Evolutionary conservation across 768 basidiomycete species (phyloP), one percentile per base, ranked within the genome.

Genomic region (Trametes cinnabarina): DNA sequence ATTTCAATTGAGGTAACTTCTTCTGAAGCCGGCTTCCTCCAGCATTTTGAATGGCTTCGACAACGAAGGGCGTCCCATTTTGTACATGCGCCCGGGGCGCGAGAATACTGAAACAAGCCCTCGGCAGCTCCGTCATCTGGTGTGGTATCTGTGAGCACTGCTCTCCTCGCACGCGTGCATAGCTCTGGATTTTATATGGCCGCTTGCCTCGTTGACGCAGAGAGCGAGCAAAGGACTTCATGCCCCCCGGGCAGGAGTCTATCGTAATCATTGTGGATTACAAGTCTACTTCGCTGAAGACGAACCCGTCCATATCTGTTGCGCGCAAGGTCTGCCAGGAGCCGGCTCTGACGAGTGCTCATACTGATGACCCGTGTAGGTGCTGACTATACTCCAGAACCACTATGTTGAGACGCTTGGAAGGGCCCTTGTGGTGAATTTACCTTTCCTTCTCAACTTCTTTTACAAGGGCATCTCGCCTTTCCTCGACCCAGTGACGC

Each of bases 361-460:
- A 55, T 23, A 40, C 34, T 25, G 12, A 44, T 30, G 11, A 42
- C 20, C 19, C 12, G 9, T 26, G 28, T 42, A 84, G 82, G 86
- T 88, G 6, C 79, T 94, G 20, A 76, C 80, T 54, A 92, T 94
- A 65, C 78, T 94, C 40, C 92, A 94, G 68, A 84, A 91, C 62
- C 91, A 95, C 69, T 95, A 95, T 65, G 88, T 89, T 32, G 92
- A 94, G 71, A 90, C 91, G 4, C 82, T 95, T 40, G 92, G 92
- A 28, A 82, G 90, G 12, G 92, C 90, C 26, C 77, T 94, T 37
- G 86, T 94, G 47, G 84, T 89, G 47, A 92, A 93, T 68, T 84
- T 93, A 25, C 91, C 92, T 4, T 72, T 79, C 62, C 77, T 92
- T 11, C 79, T 90, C 46, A 84, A 70, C 66, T 88, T 89, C 73